These are phyloP conservation scores for Apiospora hydei DNA, from an alignment of 2,329 filamentous ascomycete genomes.

Conservation along the genomic window DNA sequence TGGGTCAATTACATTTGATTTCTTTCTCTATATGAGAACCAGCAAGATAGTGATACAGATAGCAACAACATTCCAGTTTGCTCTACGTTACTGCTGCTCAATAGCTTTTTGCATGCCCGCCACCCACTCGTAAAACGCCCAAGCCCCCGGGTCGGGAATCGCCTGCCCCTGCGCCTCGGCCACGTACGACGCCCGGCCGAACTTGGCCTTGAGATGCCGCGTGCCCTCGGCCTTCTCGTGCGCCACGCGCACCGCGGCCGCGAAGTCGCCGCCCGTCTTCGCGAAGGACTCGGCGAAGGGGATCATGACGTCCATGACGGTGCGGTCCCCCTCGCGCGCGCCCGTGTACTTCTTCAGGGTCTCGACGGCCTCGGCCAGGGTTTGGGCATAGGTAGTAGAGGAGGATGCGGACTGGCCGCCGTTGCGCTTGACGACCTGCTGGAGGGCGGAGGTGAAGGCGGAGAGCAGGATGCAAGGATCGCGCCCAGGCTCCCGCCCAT, in stretches of 20 bases:
- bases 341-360: slow-evolving; percentile 38
- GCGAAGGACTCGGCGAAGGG: slow-evolving; percentile 34
- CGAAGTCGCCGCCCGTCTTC: slow-evolving; percentile 28
- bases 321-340: slow-evolving; percentile 39
- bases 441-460: slow-evolving; percentile 34
- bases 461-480: slow-evolving; percentile 41
- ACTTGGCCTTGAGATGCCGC: slow-evolving; percentile 37
- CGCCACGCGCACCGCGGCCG: slow-evolving; percentile 48
- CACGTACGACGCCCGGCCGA: slow-evolving; percentile 41
- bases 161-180: slow-evolving; percentile 39
- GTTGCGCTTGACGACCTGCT: neutral
- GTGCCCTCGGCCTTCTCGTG: slow-evolving; percentile 41
- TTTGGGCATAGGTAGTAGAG: slow-evolving; percentile 31
- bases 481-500: slow-evolving; percentile 48
- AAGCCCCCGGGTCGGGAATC: slow-evolving; percentile 42
- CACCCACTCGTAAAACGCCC: slow-evolving; percentile 40
- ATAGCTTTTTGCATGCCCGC: slow-evolving; percentile 28
- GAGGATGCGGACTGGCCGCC: neutral
- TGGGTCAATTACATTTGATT: neutral
- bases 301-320: slow-evolving; percentile 35
- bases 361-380: slow-evolving; percentile 34
- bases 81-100: neutral
- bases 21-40: neutral
- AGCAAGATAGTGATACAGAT: neutral
- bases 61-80: no score